Conservation (phyloP, 106 monocot genomes). For the Posidonia australis region DNA sequence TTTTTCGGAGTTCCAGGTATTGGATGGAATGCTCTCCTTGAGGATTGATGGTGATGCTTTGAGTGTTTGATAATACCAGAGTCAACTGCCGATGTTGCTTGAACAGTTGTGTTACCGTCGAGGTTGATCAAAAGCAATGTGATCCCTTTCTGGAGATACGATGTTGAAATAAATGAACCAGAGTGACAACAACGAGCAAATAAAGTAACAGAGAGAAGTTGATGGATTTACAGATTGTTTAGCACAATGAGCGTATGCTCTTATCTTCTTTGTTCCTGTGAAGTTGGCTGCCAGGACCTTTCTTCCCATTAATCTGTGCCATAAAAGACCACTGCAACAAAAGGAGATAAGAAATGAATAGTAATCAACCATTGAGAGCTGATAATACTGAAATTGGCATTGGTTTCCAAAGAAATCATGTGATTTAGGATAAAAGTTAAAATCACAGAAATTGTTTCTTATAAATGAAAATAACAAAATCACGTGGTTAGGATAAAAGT, state of each 20-base stretch:
- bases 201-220: neutral
- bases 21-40: too few species aligned
- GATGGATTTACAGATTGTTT: constrained; percentile 47
- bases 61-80: neutral
- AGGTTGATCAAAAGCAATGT: too few species aligned
- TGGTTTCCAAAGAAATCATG: too few species aligned
- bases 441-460: too few species aligned
- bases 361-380: too few species aligned
- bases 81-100: constrained; percentile 20
- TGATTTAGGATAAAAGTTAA: too few species aligned
- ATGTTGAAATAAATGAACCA: neutral
- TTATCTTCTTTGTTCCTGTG: constrained; percentile 51
- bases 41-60: constrained; percentile 5
- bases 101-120: constrained; percentile 43
- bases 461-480: too few species aligned
- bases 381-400: neutral
- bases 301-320: too few species aligned
- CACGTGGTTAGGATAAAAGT: neutral
- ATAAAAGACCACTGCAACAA: constrained; percentile 15
- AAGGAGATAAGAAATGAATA: neutral
- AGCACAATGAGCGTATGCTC: too few species aligned
- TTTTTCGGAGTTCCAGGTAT: constrained; percentile 7
- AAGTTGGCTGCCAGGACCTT: constrained; percentile 50
- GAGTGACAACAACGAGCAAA: neutral
- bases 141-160: too few species aligned